These are phyloP conservation scores for Funneliformis caledonium DNA, from an alignment of 371 early-diverging fungal species.

Conservation along the genomic window DNA sequence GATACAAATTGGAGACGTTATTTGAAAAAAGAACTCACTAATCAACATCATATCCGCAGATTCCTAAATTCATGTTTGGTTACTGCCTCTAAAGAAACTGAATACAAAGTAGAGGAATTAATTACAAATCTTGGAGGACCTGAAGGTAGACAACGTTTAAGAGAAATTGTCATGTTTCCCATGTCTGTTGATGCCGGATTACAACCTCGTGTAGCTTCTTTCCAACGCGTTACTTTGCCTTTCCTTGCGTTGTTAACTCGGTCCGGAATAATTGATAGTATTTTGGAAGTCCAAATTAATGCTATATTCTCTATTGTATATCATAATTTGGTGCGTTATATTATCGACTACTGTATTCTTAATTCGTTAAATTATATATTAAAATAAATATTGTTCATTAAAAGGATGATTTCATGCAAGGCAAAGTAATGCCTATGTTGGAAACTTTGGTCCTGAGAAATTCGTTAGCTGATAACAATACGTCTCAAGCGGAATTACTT, in stretches of 20 bases:
- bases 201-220: background rate
- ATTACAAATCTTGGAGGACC: background rate
- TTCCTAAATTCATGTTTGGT: slow-evolving; percentile 34
- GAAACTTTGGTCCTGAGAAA: slow-evolving; percentile 20
- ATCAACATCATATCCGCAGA: slow-evolving; percentile 24
- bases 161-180: slow-evolving; percentile 14
- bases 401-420: slow-evolving; percentile 15
- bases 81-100: background rate
- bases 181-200: slow-evolving; percentile 31
- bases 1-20: background rate
- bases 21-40: background rate
- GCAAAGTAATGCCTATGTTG: slow-evolving; percentile 2
- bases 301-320: slow-evolving; percentile 18
- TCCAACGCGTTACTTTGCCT: slow-evolving; percentile 24
- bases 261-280: background rate
- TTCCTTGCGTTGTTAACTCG: slow-evolving; percentile 33
- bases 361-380: background rate
- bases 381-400: background rate
- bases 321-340: background rate
- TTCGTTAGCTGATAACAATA: background rate
- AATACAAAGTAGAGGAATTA: background rate
- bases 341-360: background rate
- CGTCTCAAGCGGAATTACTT: background rate
- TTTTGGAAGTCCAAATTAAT: slow-evolving; percentile 3
- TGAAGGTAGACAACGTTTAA: slow-evolving; percentile 15